phyloP scores from a whole-genome alignment of 805 yeast species.

The Ogataea ramenticola region DNA sequence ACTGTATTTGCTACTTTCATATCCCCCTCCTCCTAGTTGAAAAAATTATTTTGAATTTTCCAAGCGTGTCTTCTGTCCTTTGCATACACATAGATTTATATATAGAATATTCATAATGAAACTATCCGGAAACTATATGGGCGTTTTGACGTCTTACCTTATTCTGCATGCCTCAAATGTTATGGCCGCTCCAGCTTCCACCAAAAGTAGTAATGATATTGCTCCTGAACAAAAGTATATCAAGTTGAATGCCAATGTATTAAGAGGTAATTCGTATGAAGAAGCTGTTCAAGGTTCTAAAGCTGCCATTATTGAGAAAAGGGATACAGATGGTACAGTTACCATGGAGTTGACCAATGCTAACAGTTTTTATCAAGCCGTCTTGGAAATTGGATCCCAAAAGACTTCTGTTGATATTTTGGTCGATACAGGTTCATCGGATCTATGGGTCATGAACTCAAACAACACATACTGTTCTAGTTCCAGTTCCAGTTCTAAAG shows the following conservation, averaged over 20 bases:
- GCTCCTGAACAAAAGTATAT: background rate
- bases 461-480: constrained; percentile 38
- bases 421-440: constrained; percentile 75
- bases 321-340: constrained; percentile 19
- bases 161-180: background rate
- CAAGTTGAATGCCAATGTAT: constrained; percentile 13
- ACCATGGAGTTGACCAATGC: constrained; percentile 30
- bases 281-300: constrained; percentile 8
- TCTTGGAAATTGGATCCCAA: constrained; percentile 48
- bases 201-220: too few species aligned
- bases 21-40: too few species aligned
- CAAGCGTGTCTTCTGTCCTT: too few species aligned
- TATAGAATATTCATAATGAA: background rate
- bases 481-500: background rate
- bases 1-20: too few species aligned
- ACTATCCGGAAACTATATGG: background rate
- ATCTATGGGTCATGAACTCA: constrained; percentile 54
- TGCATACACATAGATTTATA: too few species aligned
- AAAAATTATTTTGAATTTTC: too few species aligned
- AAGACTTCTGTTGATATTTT: constrained; percentile 46
- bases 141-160: background rate
- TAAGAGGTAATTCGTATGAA: constrained; percentile 11
- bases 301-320: constrained; percentile 16
- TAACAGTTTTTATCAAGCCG: constrained; percentile 37
- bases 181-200: background rate